Evolutionary conservation across 371 early-diverging fungal genomes (phyloP).

Genomic region (Lichtheimia corymbifera): DNA sequence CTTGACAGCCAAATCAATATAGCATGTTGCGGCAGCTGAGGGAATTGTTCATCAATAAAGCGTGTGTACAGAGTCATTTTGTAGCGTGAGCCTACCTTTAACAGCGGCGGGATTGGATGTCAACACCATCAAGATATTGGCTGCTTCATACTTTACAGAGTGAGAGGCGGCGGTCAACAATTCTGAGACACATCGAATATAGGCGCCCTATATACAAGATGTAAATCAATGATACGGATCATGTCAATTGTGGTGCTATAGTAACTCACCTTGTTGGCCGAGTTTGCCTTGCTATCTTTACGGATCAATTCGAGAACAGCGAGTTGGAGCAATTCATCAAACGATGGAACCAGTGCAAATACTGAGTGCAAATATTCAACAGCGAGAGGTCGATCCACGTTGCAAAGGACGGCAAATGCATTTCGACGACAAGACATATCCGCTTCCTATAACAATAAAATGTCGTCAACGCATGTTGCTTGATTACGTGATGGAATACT

Average conservation of each 20-base stretch:
- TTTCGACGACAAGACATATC: slow-evolving; percentile 94
- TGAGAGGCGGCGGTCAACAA: slow-evolving; percentile 78
- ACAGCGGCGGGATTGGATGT: slow-evolving; percentile 89
- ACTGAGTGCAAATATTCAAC: slow-evolving; percentile 82
- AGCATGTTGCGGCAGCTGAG: slow-evolving; percentile 85
- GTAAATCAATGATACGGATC: neutral
- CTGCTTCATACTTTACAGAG: slow-evolving; percentile 97
- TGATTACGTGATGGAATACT: neutral
- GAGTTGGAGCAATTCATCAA: slow-evolving; percentile 92
- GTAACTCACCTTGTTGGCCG: slow-evolving; percentile 73
- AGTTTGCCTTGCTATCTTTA: slow-evolving; percentile 80
- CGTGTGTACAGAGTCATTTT: too few relatives aligned
- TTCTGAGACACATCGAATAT: slow-evolving; percentile 87
- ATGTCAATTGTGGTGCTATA: neutral
- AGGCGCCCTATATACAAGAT: slow-evolving; percentile 60
- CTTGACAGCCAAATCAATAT: slow-evolving; percentile 86
- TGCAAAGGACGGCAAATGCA: slow-evolving; percentile 89
- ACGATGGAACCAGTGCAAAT: slow-evolving; percentile 69
- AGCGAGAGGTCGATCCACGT: slow-evolving; percentile 75
- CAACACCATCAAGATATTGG: slow-evolving; percentile 84
- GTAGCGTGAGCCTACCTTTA: slow-evolving; percentile 57
- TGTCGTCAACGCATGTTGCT: neutral
- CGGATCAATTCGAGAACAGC: slow-evolving; percentile 93
- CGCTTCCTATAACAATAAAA: slow-evolving; percentile 66
- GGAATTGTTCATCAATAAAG: too few relatives aligned